phyloP scores from a whole-genome alignment of 768 basidiomycete species.

The Polyporus arcularius region DNA sequence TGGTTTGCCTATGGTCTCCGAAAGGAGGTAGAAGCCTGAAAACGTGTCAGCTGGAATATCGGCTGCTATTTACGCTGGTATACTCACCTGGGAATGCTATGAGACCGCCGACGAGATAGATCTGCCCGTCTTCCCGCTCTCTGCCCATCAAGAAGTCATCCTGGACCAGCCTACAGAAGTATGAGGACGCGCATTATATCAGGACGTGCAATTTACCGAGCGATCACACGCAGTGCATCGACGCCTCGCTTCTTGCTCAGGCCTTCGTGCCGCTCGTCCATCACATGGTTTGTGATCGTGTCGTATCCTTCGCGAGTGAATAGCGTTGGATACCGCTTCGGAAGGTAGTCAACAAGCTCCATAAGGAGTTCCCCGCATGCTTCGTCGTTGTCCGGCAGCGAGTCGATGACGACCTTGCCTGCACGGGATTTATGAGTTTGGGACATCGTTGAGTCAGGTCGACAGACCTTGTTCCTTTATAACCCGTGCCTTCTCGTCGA shows the following conservation, averaged over 20 bases:
- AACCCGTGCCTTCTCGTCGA: constrained; percentile 33
- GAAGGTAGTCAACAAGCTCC: constrained; percentile 34
- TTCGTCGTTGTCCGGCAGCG: constrained; percentile 37
- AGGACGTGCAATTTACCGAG: constrained; percentile 21
- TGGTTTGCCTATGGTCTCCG: constrained; percentile 33
- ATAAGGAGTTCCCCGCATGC: constrained; percentile 35
- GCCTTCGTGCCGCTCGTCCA: constrained; percentile 23
- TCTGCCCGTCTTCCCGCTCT: constrained; percentile 36
- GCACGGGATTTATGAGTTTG: neutral
- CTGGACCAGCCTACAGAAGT: constrained; percentile 29
- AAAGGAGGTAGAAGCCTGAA: constrained; percentile 35
- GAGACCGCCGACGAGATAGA: constrained; percentile 38
- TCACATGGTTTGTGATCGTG: constrained; percentile 32
- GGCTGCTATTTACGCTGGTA: neutral
- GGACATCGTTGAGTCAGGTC: neutral
- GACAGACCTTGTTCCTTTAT: constrained; percentile 30
- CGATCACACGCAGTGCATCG: constrained; percentile 30
- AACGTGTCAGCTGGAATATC: neutral
- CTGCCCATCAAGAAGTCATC: constrained; percentile 39
- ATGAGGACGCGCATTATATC: neutral
- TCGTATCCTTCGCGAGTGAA: constrained; percentile 23
- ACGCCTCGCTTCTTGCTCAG: constrained; percentile 19
- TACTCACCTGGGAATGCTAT: constrained; percentile 33
- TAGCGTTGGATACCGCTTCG: constrained; percentile 37
- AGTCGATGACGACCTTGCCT: constrained; percentile 32